phyloP scores from a whole-genome alignment of 2,329 filamentous ascomycete species.

The Penicillium sp. region DNA sequence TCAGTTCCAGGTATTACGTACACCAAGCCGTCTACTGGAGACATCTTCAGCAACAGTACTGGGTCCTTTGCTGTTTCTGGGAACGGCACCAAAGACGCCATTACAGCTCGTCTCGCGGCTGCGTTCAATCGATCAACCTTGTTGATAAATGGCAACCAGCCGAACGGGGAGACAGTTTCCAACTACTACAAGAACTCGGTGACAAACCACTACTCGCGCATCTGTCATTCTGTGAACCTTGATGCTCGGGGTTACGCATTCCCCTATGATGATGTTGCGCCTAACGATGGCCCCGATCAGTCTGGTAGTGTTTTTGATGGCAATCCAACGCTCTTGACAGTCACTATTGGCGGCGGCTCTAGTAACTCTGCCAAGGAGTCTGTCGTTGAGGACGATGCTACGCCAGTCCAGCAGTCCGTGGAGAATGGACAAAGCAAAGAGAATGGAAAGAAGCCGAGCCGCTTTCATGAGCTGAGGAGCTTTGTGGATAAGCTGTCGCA shows the following conservation, averaged over 20 bases:
- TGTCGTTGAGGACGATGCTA: background rate
- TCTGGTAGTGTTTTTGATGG: constrained; percentile 62
- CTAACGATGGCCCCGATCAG: constrained; percentile 57
- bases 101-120: constrained; percentile 72
- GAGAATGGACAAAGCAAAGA: background rate
- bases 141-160: constrained; percentile 53
- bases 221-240: constrained; percentile 61
- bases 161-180: constrained; percentile 50
- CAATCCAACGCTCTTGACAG: constrained; percentile 56
- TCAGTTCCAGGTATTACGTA: constrained; percentile 52
- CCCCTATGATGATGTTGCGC: constrained; percentile 68
- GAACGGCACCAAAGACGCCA: constrained; percentile 55
- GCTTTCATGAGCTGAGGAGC: constrained; percentile 9
- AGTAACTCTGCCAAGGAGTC: constrained; percentile 6
- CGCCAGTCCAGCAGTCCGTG: background rate
- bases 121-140: constrained; percentile 74
- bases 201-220: constrained; percentile 67
- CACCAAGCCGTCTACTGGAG: constrained; percentile 56
- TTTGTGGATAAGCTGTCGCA: constrained; percentile 13
- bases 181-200: constrained; percentile 55
- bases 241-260: constrained; percentile 68
- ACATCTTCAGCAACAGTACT: constrained; percentile 67
- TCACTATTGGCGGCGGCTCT: constrained; percentile 54
- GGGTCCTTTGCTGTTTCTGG: constrained; percentile 56
- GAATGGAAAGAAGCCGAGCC: background rate